These are phyloP conservation scores for Pichia sp. DNA, from an alignment of 1,139 yeast genomes.

Conservation along the genomic window DNA sequence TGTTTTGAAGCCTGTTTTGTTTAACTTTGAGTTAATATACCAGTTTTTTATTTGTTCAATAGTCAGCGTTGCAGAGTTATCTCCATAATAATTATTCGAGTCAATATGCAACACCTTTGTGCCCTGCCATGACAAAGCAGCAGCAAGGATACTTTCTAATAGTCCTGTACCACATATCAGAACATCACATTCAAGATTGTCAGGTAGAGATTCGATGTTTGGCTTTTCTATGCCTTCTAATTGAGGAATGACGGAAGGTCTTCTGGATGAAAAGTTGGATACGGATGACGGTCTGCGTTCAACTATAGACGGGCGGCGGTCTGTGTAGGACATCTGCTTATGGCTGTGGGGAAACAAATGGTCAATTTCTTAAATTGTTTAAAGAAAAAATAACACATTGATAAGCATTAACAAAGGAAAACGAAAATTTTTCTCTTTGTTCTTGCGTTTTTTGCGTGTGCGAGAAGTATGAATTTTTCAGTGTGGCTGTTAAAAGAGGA, in stretches of 20 bases:
- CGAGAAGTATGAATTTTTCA: too few relatives aligned
- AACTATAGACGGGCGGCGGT: conserved; percentile 64
- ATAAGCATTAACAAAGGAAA: too few relatives aligned
- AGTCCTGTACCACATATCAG: conserved; percentile 89
- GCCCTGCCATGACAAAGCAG: conserved; percentile 96
- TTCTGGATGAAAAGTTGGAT: conserved; percentile 24
- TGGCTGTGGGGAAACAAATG: conserved; percentile 29
- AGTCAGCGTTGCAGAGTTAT: conserved; percentile 75
- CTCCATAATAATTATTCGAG: conserved; percentile 79
- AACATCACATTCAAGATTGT: conserved; percentile 62
- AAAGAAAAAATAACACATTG: neutral
- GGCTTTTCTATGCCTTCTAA: conserved; percentile 57
- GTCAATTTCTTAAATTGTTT: neutral
- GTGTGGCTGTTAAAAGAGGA: too few relatives aligned
- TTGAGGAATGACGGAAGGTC: conserved; percentile 76
- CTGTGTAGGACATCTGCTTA: conserved; percentile 59
- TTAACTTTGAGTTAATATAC: conserved; percentile 59
- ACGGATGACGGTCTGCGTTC: conserved; percentile 46
- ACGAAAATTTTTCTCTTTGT: too few relatives aligned
- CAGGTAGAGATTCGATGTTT: conserved; percentile 42
- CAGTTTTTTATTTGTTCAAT: conserved; percentile 78
- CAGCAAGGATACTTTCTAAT: conserved; percentile 81
- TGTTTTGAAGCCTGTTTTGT: conserved; percentile 35
- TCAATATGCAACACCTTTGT: conserved; percentile 86
- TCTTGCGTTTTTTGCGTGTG: too few relatives aligned